phyloP scores from a whole-genome alignment of 176 grass and related monocot species.

The Hordeum vulgare region DNA sequence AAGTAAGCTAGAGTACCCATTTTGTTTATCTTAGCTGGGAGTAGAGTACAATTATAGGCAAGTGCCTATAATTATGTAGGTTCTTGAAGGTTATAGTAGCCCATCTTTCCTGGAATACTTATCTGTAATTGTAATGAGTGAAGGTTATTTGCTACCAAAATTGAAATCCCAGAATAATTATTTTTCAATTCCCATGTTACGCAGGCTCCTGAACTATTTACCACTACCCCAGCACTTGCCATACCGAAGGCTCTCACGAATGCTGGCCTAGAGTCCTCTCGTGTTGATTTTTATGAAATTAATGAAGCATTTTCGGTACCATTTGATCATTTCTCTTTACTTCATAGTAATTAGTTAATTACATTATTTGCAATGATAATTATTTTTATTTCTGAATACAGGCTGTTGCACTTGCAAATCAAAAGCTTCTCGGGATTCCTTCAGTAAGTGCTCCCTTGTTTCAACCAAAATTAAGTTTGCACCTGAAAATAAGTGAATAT shows the following conservation, averaged over 20 bases:
- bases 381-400: conserved; percentile 27
- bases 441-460: conserved; percentile 45
- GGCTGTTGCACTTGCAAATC: conserved; percentile 96
- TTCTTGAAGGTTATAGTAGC: neutral
- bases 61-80: neutral
- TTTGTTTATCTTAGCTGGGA: neutral
- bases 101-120: neutral
- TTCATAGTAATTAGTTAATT: neutral
- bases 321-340: neutral
- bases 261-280: conserved; percentile 67
- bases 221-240: conserved; percentile 78
- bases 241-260: conserved; percentile 79
- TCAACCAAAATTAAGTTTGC: neutral
- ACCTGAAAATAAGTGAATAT: neutral
- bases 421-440: conserved; percentile 90
- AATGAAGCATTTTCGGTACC: conserved; percentile 92
- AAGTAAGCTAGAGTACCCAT: conserved; percentile 34
- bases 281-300: conserved; percentile 96
- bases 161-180: neutral
- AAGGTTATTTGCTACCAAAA: neutral
- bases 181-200: neutral
- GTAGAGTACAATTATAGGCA: neutral
- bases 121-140: neutral
- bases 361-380: neutral
- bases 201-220: conserved; percentile 90